These are phyloP conservation scores for Komagataella kurtzmanii DNA, from an alignment of 805 yeast genomes.

Conservation along the genomic window DNA sequence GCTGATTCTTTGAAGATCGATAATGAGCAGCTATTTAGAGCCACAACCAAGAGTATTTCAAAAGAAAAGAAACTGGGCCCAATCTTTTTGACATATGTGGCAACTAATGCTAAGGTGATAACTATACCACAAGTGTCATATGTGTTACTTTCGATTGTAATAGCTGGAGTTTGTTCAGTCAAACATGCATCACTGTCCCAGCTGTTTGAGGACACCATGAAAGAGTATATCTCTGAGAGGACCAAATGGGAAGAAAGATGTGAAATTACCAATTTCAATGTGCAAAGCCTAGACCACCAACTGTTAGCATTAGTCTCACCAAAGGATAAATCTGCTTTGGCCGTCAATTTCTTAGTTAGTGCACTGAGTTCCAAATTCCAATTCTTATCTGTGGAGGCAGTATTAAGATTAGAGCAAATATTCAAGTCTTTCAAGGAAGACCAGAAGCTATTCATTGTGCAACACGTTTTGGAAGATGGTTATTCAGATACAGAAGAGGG, in stretches of 20 bases:
- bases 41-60: constrained; percentile 10
- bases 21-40: constrained; percentile 7
- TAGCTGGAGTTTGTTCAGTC: constrained; percentile 21
- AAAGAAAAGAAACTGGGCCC: constrained; percentile 44
- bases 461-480: constrained; percentile 43
- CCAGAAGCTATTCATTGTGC: constrained; percentile 40
- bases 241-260: constrained; percentile 28
- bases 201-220: constrained; percentile 31
- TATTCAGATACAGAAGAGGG: constrained; percentile 12
- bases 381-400: constrained; percentile 31
- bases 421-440: constrained; percentile 47
- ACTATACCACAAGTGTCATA: constrained; percentile 44
- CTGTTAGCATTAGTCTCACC: constrained; percentile 47
- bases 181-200: constrained; percentile 31
- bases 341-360: constrained; percentile 45
- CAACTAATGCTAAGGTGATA: constrained; percentile 47
- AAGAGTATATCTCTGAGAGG: constrained; percentile 33
- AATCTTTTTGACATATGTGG: constrained; percentile 47
- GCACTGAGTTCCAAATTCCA: constrained; percentile 33
- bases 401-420: constrained; percentile 35
- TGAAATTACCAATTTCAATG: constrained; percentile 31
- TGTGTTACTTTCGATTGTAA: constrained; percentile 31
- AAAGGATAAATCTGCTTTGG: constrained; percentile 42
- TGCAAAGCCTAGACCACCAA: constrained; percentile 39
- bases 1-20: background rate